Conservation (phyloP, 2,329 filamentous ascomycete genomes). For the Epichloe hybrida region DNA sequence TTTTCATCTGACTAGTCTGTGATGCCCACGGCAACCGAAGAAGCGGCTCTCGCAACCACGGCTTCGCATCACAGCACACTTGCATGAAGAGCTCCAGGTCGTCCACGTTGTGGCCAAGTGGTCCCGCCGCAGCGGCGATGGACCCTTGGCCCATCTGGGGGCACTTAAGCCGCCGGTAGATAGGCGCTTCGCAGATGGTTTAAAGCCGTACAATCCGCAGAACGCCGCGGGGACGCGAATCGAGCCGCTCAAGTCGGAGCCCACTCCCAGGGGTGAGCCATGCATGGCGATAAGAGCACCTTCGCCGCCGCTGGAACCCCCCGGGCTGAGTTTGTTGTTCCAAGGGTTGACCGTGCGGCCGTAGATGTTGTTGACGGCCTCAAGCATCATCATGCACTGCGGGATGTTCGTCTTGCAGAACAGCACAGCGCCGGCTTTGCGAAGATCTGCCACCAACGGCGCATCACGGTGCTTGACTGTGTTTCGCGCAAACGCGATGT, state of each 20-base stretch:
- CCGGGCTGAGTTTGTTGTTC: constrained; percentile 46
- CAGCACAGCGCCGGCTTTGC: constrained; percentile 17
- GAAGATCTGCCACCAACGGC: constrained; percentile 2
- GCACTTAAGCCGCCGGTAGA: constrained; percentile 13
- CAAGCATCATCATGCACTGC: constrained; percentile 40
- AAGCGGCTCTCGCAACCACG: constrained; percentile 21
- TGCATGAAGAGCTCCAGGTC: constrained; percentile 23
- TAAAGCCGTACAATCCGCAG: constrained; percentile 23
- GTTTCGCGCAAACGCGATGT: constrained; percentile 17
- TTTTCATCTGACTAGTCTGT: not conserved
- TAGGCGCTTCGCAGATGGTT: constrained; percentile 19
- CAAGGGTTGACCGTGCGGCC: constrained; percentile 50
- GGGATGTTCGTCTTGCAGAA: constrained; percentile 59
- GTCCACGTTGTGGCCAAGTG: constrained; percentile 22
- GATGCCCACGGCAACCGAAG: constrained; percentile 13
- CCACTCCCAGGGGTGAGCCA: constrained; percentile 27
- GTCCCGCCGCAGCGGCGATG: constrained; percentile 18
- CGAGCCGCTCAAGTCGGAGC: constrained; percentile 29
- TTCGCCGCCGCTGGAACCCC: constrained; percentile 51
- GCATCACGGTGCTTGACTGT: constrained; percentile 4
- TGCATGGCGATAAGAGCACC: constrained; percentile 26
- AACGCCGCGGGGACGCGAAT: constrained; percentile 24
- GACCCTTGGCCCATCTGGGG: constrained; percentile 23
- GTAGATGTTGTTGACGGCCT: constrained; percentile 49
- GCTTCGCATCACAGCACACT: constrained; percentile 16